phyloP scores from a whole-genome alignment of 2,329 filamentous ascomycete genomes.

The Aspergillus sp. region DNA sequence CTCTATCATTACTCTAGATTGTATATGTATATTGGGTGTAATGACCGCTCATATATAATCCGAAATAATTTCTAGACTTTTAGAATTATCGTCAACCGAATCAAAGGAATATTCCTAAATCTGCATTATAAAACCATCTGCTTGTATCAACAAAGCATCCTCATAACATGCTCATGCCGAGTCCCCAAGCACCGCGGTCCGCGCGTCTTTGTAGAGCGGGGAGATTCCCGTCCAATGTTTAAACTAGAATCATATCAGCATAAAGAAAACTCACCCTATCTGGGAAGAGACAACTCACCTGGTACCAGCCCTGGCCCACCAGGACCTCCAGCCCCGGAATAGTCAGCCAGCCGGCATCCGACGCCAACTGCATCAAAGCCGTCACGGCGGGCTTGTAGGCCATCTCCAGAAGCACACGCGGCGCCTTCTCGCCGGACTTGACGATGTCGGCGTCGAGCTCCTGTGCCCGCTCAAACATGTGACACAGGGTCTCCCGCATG shows the following conservation, averaged over 20 bases:
- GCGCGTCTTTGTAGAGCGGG: slow-evolving; percentile 68
- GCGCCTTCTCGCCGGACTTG: slow-evolving; percentile 35
- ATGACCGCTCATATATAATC: too few species aligned
- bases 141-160: not conserved
- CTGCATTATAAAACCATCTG: not conserved
- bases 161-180: not conserved
- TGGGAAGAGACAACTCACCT: slow-evolving; percentile 54
- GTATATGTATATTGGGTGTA: too few species aligned
- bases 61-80: too few species aligned
- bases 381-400: slow-evolving; percentile 89
- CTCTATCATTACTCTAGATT: too few species aligned
- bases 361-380: slow-evolving; percentile 77
- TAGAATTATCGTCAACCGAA: too few species aligned
- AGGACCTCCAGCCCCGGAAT: slow-evolving; percentile 87
- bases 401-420: slow-evolving; percentile 80
- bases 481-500: slow-evolving; percentile 64
- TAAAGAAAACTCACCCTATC: not conserved
- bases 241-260: slow-evolving; percentile 52
- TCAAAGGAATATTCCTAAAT: not conserved
- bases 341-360: slow-evolving; percentile 73
- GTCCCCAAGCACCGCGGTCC: slow-evolving; percentile 39
- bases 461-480: slow-evolving; percentile 48
- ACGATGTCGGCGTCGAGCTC: slow-evolving; percentile 45
- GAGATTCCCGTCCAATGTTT: slow-evolving; percentile 80
- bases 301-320: slow-evolving; percentile 78